Evolutionary conservation across 73 alveolate genomes (phyloP).

Genomic region (Tetrahymena malaccensis): DNA sequence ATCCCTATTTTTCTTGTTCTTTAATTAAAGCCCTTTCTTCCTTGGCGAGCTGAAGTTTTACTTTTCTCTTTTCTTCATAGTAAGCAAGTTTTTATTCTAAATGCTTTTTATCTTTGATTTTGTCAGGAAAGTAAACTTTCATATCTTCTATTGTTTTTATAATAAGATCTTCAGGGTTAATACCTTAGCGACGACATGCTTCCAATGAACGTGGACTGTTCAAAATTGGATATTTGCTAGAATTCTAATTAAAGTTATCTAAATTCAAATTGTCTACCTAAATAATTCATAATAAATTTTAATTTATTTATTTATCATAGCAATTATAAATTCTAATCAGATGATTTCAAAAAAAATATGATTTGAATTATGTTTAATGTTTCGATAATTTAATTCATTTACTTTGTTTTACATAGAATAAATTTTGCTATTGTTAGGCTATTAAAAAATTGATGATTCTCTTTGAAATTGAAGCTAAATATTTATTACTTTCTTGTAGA

Average conservation of each 20-base stretch:
- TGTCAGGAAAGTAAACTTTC: constrained; percentile 20
- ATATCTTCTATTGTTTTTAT: constrained; percentile 26
- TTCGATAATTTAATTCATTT: background rate
- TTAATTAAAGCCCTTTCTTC: constrained; percentile 34
- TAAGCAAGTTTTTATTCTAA: background rate
- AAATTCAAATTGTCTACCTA: background rate
- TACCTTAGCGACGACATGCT: constrained; percentile 52
- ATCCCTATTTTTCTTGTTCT: background rate
- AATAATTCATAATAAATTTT: background rate
- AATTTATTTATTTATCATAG: background rate
- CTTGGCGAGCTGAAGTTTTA: background rate
- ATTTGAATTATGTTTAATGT: too few relatives aligned
- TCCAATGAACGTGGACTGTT: constrained; percentile 48
- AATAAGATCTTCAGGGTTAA: constrained; percentile 30
- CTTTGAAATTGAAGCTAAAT: background rate
- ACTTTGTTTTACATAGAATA: background rate
- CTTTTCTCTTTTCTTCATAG: constrained; percentile 39
- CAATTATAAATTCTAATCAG: too few relatives aligned
- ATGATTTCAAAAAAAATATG: background rate
- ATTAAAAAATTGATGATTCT: background rate
- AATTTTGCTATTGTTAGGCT: background rate
- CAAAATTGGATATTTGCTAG: constrained; percentile 20
- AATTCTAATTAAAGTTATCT: constrained; percentile 20
- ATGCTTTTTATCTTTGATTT: constrained; percentile 18
- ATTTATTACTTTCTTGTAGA: background rate